Percentiles rank a stretch among this genome's conserved stretches.
These are phyloP conservation scores for Melastoma malabathricum DNA, from an alignment of 345 rosid genomes.

Conservation along the genomic window DNA sequence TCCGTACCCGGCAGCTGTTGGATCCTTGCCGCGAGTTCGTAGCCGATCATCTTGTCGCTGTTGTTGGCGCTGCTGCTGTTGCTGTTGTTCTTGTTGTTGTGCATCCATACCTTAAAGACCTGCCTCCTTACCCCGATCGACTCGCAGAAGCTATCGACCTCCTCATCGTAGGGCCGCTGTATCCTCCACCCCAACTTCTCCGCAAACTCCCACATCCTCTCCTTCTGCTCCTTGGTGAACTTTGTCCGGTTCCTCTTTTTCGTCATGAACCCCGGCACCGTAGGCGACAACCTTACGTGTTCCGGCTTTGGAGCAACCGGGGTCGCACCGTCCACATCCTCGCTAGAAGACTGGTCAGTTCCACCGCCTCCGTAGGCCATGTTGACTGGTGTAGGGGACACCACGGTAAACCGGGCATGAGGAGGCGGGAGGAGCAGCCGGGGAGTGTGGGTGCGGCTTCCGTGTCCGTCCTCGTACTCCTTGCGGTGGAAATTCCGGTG, in stretches of 20 bases:
- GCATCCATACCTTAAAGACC: conserved; percentile 56
- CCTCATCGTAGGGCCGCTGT: conserved; percentile 27
- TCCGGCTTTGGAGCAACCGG: too few species aligned
- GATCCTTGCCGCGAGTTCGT: too few species aligned
- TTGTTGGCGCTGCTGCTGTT: conserved; percentile 29
- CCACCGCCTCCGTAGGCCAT: conserved; percentile 41
- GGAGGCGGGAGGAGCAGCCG: conserved; percentile 45
- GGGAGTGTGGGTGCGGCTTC: conserved; percentile 6
- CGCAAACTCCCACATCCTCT: conserved; percentile 38
- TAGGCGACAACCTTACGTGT: not conserved
- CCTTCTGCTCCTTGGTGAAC: conserved; percentile 39
- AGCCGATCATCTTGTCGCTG: too few species aligned
- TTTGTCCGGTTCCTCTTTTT: conserved; percentile 40
- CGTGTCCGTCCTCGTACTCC: conserved; percentile 31
- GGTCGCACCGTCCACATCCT: conserved; percentile 28
- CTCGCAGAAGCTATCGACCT: conserved; percentile 30
- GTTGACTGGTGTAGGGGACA: conserved; percentile 33
- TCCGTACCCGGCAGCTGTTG: too few species aligned
- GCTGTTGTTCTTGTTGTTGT: conserved; percentile 43
- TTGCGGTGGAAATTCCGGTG: conserved; percentile 94
- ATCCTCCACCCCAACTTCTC: conserved; percentile 41
- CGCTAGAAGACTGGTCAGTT: conserved; percentile 38
- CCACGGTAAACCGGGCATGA: conserved; percentile 8
- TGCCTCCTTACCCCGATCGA: conserved; percentile 30
- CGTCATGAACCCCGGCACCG: conserved; percentile 7